Conservation (phyloP, 164 flowering plant species). For the Stephania japonica region DNA sequence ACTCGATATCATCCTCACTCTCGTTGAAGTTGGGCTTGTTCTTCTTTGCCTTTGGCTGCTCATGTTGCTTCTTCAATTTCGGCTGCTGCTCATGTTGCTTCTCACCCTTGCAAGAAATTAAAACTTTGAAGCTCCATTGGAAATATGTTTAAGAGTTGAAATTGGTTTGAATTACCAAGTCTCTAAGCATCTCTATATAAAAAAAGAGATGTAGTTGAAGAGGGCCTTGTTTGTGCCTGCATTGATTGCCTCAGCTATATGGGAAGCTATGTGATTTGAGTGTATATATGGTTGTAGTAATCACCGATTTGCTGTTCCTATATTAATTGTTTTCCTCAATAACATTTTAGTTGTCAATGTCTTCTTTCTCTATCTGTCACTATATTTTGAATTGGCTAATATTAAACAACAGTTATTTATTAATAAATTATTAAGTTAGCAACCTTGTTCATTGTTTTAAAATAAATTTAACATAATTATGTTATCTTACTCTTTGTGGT, state of each 20-base stretch:
- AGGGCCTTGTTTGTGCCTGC: too few relatives aligned
- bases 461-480: too few relatives aligned
- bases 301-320: neutral
- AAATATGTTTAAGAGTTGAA: neutral
- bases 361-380: neutral
- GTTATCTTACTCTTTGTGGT: too few relatives aligned
- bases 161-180: neutral
- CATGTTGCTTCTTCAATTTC: too few relatives aligned
- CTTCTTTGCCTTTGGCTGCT: neutral
- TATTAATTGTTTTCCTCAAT: neutral
- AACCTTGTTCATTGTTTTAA: too few relatives aligned
- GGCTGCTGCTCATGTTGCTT: too few relatives aligned
- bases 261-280: neutral
- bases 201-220: too few relatives aligned
- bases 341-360: neutral
- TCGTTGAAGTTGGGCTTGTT: constrained; percentile 12
- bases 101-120: too few relatives aligned
- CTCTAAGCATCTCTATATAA: neutral
- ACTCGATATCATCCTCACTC: constrained; percentile 27
- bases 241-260: neutral
- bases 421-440: too few relatives aligned
- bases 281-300: neutral
- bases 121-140: constrained; percentile 20
- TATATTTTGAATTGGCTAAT: too few relatives aligned
- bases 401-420: too few relatives aligned